Percentiles rank a stretch among this genome's conserved stretches.
Conservation (phyloP, 441 rosid species). For the Corymbia citriodora region DNA sequence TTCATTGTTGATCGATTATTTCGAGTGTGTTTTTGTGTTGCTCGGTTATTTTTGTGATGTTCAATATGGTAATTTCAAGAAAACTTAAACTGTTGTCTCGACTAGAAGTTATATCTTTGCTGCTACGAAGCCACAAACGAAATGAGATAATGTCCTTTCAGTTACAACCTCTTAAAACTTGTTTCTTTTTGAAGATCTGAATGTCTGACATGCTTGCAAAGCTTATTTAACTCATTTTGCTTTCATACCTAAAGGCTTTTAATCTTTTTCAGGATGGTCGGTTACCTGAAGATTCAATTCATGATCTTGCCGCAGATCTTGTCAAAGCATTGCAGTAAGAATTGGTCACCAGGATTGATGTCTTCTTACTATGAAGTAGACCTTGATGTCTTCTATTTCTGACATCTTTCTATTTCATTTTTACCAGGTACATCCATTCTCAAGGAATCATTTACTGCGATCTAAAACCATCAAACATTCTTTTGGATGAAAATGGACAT, state of each 20-base stretch:
- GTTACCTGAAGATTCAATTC: constrained; percentile 91
- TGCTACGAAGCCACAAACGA: neutral
- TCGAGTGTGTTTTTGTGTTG: neutral
- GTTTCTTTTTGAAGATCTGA: neutral
- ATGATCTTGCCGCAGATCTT: constrained; percentile 70
- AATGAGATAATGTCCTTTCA: neutral
- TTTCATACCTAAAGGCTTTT: neutral
- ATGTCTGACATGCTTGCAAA: neutral
- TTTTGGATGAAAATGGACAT: constrained; percentile 88
- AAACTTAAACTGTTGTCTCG: neutral
- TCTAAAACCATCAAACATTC: constrained; percentile 92
- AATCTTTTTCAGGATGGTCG: constrained; percentile 63
- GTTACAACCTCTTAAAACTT: neutral
- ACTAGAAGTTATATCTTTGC: neutral
- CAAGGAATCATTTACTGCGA: constrained; percentile 92
- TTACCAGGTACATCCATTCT: constrained; percentile 73
- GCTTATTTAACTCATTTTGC: neutral
- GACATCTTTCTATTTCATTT: neutral
- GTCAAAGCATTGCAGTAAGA: constrained; percentile 84
- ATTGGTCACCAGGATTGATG: neutral
- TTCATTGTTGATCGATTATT: neutral
- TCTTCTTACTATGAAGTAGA: neutral
- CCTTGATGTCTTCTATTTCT: neutral
- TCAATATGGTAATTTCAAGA: neutral
- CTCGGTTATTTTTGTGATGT: neutral